Evolutionary conservation across 2,329 filamentous ascomycete genomes (phyloP), one percentile per base, ranked within the genome.

Genomic region (Elsinoe australis): DNA sequence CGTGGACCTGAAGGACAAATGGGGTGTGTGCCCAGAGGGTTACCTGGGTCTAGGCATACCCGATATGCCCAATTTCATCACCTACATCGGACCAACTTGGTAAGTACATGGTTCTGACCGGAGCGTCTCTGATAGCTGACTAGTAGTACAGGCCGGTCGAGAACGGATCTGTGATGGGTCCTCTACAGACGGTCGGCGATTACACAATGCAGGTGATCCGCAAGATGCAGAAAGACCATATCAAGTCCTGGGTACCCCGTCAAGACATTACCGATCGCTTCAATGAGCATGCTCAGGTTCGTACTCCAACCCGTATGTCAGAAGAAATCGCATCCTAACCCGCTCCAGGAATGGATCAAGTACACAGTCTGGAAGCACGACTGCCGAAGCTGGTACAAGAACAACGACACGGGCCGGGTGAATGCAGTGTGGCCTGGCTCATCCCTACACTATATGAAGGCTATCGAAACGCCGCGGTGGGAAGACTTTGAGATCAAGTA

Each of bases 401-500:
- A 74, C 55, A 67, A 70, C 49, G 64, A 66, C 17, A 71, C 67
- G 1, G 69, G 68, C n/a, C 60, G 68, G 4, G 68, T 72, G 14
- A 64, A 64, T 39, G 51, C 71, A 2, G 61, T 76, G 1, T 76
- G 68, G 67, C 73, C 74, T 0, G 74, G 73, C 2, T 69, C 65
- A 2, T 71, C 67, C 0, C 64, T 76, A 33, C 72, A 76, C 47
- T 76, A 74, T 51, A 61, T 57, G 39, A 58, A 68, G 48, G 58
- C 67, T 7, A 67, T 71, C 14, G 51, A 56, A 31, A 54, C 50
- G 1, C 66, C 67, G 0, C 62, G 69, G 6, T 71, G 65, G 48
- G 68, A 71, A 45, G 68, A 71, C 52, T 69, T 70, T 39, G 60
- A 68, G 0, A 69, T 71, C 41, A 49, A 57, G 28, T 69, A 67